Percentiles rank a stretch among this genome's conserved stretches.
These are phyloP conservation scores for Colletotrichum cuscutae DNA, from an alignment of 2,329 filamentous ascomycete species.

Conservation along the genomic window DNA sequence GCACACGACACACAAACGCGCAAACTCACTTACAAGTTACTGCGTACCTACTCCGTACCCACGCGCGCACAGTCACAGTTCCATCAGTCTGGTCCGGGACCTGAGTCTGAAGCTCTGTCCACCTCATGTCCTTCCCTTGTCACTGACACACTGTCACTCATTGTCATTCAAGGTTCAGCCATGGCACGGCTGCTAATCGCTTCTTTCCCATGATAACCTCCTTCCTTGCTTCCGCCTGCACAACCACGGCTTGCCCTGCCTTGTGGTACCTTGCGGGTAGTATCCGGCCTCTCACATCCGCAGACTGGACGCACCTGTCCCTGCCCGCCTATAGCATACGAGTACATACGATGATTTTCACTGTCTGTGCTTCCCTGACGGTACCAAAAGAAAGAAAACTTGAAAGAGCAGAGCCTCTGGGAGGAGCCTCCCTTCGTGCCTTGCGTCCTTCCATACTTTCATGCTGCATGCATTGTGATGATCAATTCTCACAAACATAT, in stretches of 20 bases:
- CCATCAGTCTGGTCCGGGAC: not conserved
- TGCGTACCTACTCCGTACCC: not conserved
- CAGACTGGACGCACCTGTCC: not conserved
- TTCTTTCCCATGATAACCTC: constrained; percentile 3
- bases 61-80: not conserved
- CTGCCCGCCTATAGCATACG: not conserved
- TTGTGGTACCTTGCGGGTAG: not conserved
- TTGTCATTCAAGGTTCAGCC: not conserved
- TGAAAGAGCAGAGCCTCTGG: not conserved
- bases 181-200: not conserved
- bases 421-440: not conserved
- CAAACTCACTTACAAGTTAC: too few relatives aligned
- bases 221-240: not conserved
- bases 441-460: constrained; percentile 3
- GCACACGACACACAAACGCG: not conserved
- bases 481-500: not conserved
- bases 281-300: not conserved
- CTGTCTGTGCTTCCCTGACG: not conserved
- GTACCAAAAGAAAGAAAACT: too few relatives aligned
- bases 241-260: not conserved
- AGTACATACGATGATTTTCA: not conserved
- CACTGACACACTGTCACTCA: not conserved
- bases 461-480: not conserved
- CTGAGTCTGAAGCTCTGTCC: not conserved
- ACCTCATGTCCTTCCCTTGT: not conserved